Base-by-base conservation (phyloP, 2,329 filamentous ascomycete genomes). In the Phaeosphaeria sp. region DNA sequence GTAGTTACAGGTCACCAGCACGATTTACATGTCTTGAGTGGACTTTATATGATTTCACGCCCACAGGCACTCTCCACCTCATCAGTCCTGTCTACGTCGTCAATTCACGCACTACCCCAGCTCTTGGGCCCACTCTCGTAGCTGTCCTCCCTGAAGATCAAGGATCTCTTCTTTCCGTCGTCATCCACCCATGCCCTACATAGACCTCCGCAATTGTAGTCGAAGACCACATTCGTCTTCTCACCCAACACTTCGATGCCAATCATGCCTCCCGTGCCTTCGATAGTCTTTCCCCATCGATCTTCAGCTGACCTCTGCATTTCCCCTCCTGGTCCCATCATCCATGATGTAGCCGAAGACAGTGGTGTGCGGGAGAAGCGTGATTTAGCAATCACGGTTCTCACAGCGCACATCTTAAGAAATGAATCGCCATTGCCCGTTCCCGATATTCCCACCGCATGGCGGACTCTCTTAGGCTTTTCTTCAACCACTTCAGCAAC, bases 351-450 rank as follows among this genome's bases (percentile, higher is more conserved):
- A 0, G 92, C 89, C 1, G 80, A 72, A 1, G 84, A 76, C 0
- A 90, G 81, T 0, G 87, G 74, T 65, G 78, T 53, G 0, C 70
- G 59, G 1, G 80, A 78, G 77, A 91, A 95, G 13, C 89, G 84
- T 18, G 89, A 88, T 64, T 93, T 89, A 0, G 91, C 87, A 1
- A 87, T 89, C 0, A 89, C 87, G 0, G 91, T 93, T 30, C 91
- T 86, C 0, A 85, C 86, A 1, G 92, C 92, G 15, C 83, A 85
- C 2, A 87, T 80, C 3, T 92, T 87, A 17, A 96, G 82, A 74
- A 96, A 97, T 0, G 91, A 92, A 77, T 97, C 93, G 0, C 93
- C 93, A 67, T 97, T 96, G 0, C 93, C 93, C 0, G 92, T 94
- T 0, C 91, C 91, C 0, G 91, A 94, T 9, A 92, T 80, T 0